Base-by-base conservation (phyloP, 2,329 filamentous ascomycete genomes). In the Diplodia corticola region DNA sequence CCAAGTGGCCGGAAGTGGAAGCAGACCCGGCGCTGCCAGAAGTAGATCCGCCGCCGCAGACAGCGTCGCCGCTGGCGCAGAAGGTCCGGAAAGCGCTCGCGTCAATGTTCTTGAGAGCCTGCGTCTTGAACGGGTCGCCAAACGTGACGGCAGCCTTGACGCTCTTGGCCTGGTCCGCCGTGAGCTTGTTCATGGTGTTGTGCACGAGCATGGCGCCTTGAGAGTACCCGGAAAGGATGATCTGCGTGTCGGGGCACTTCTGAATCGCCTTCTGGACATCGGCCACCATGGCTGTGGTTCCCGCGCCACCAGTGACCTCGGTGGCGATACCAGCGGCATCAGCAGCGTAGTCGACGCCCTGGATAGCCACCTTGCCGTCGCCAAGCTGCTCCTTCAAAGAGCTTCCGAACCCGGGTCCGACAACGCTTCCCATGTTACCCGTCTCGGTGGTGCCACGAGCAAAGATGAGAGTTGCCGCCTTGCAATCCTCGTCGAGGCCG, bases 281-380 rank as follows among this genome's bases (percentile, higher is more conserved):
- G 71, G 68, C 83, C 84, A 55, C 64, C 64, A 66, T 66, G 46
- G 53, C 54, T 22, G 20, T 20, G 5, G 64, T 59, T 15, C 64
- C 64, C 12, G 44, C 44, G 3, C 53, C 64, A 17, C 64, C 64
- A 2, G 54, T 51, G 5, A 66, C 7, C 48, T 59, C 64, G 0
- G 83, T 83, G 4, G 73, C 68, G 12, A 77, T 66, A 17, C 63
- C 63, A 50, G 70, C 64, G 68, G 67, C 40, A 37, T 72, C 68
- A 17, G 84, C 85, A 3, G 80, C 75, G 70, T 87, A 87, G 44
- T 82, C 76, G 22, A 87, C 81, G 54, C 85, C 85, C 74, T 86
- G 85, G 15, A 86, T 79, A 2, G 81, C 82, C 6, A 86, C 72
- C 40, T 69, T 68, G 51, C 73, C 76, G 7, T 73, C 75, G 12